Evolutionary conservation across 495 filamentous ascomycete species (phyloP), one percentile per base, ranked within the genome.

Genomic region (Saxispiralis lemnorum): DNA sequence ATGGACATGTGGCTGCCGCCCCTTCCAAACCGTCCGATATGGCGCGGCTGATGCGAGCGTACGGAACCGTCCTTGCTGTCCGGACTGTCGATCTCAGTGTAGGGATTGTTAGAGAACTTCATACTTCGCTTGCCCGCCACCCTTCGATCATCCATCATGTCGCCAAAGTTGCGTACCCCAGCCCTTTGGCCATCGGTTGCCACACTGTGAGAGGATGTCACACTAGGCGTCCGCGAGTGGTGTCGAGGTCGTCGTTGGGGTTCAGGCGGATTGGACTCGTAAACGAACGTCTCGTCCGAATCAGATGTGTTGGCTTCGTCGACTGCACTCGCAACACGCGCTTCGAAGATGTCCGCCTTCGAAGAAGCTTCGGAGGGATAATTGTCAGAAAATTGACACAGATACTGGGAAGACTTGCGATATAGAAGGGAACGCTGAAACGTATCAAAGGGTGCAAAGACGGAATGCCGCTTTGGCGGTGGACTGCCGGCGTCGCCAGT

Each of bases 211-310:
- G 89, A 83, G 3, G 89, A 96, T 4, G 92, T 88, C 15, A 83
- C 82, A 61, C 88, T 95, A 2, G 89, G 89, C 10, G 89, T 97
- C 35, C 89, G 75, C 13, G 92, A 96, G 60, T 96, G 88, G 55
- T 88, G 89, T 40, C 86, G 68, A 33, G 81, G 76, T n/a, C 85
- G 75, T 34, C 79, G 58, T 14, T 71, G 80, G 41, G 70, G 73
- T 50, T 96, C 89, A 10, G 83, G 83, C 10, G 92, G 89, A 57
- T 97, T 97, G 9, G 89, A 97, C 63, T 97, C 89, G 64, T 97
- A 97, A 2, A 97, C 88, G 60, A 96, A 97, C 0, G 92, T 96
- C 61, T 95, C 92, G 51, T 95, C 89, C 2, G 92, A 96, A 55
- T 93, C 89, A 13, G 87, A 93, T 7, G 88, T 89, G 59, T 95